phyloP scores from a whole-genome alignment of 495 filamentous ascomycete genomes.

The Podospora didyma region DNA sequence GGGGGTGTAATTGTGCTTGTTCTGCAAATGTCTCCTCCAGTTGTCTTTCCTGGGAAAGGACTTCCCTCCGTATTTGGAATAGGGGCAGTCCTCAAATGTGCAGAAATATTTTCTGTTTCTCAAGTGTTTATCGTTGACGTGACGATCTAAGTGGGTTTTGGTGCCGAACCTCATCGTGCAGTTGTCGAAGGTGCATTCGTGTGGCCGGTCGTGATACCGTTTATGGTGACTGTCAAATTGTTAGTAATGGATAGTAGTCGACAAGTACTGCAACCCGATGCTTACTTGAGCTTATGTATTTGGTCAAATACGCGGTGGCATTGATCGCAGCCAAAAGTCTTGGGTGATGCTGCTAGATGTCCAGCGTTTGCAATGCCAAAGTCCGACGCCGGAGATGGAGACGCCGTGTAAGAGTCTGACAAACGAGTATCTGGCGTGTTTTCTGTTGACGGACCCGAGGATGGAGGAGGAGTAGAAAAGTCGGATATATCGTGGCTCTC shows the following conservation, averaged over 20 bases:
- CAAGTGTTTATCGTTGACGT: constrained; percentile 48
- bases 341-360: constrained; percentile 17
- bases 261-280: neutral
- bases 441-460: constrained; percentile 35
- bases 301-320: constrained; percentile 43
- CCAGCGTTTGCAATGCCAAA: neutral
- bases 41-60: constrained; percentile 51
- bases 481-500: constrained; percentile 23
- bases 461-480: constrained; percentile 38
- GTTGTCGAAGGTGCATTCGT: constrained; percentile 36
- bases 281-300: constrained; percentile 46
- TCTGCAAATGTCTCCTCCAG: constrained; percentile 48
- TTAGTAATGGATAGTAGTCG: constrained; percentile 12
- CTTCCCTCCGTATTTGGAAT: constrained; percentile 41
- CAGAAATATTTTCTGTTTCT: constrained; percentile 49
- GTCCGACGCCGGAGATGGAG: constrained; percentile 35
- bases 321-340: constrained; percentile 33
- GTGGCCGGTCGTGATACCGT: constrained; percentile 45
- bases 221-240: constrained; percentile 36
- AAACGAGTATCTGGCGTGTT: constrained; percentile 41
- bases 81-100: constrained; percentile 40
- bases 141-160: constrained; percentile 49
- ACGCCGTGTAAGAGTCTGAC: constrained; percentile 28
- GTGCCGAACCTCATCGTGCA: constrained; percentile 47
- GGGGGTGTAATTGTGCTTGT: constrained; percentile 39